phyloP scores from a whole-genome alignment of 2,329 filamentous ascomycete genomes.

The Neofusicoccum sp. region DNA sequence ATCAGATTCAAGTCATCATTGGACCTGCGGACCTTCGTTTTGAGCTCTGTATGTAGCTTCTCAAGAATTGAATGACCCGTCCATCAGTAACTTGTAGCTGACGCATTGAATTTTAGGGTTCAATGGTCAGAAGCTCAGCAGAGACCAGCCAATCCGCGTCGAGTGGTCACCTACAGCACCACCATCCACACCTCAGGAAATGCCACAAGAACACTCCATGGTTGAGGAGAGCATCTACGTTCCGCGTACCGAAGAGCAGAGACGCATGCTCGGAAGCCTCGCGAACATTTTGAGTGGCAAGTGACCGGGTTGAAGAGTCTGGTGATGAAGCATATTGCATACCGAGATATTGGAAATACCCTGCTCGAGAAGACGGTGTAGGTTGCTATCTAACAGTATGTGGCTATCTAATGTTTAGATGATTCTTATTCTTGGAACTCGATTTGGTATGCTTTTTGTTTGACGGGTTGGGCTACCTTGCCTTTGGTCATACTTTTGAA shows the following conservation, averaged over 20 bases:
- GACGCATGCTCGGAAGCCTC: neutral
- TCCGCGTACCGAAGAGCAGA: neutral
- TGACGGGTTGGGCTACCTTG: no score
- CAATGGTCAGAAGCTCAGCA: slow-evolving; percentile 34
- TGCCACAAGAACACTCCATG: slow-evolving; percentile 13
- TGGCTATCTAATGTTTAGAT: no score
- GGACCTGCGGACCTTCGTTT: slow-evolving; percentile 40
- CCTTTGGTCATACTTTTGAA: no score
- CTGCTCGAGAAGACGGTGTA: no score
- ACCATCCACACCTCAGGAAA: slow-evolving; percentile 20
- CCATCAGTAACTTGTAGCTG: neutral
- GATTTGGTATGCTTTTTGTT: no score
- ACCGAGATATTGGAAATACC: no score
- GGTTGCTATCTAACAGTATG: no score
- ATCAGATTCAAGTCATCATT: slow-evolving; percentile 37
- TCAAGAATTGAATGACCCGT: slow-evolving; percentile 6
- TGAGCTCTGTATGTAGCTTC: slow-evolving; percentile 37
- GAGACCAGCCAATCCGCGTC: slow-evolving; percentile 36
- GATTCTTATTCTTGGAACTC: no score
- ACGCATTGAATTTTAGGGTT: slow-evolving; percentile 22
- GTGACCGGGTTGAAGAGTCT: neutral
- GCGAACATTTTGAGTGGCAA: neutral
- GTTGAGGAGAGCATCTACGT: neutral
- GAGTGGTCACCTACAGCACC: slow-evolving; percentile 26
- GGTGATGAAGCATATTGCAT: no score